Base-by-base conservation (phyloP, 331 rosid genomes). In the Erythrophleum ivorense region DNA sequence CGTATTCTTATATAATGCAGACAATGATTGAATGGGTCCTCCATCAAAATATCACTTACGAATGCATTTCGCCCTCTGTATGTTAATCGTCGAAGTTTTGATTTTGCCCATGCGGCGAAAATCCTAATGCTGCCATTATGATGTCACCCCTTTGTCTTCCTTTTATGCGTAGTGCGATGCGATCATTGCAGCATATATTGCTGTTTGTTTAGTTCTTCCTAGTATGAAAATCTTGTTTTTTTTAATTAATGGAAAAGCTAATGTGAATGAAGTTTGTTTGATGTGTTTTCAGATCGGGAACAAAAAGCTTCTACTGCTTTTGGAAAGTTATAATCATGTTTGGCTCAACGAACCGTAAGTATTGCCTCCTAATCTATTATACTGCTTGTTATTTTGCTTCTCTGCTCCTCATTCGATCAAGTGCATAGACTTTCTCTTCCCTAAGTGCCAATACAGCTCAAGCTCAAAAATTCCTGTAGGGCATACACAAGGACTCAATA, bases 281-380 rank as follows among this genome's bases (percentile, higher is more conserved):
- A 45, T 83, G 43, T 66, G 63, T 75, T 24, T 75, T 79, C 57
- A 89, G 89, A 58, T 85, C 59, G 82, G 76, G 81, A 69, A 78
- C 83, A 66, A 45, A 83, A 49, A 72, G 64, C 38, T 52, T 18
- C 34, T 76, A 24, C 54, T 73, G 79, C 60, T 33, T 84, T 83
- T 60, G 78, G 38, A 70, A 62, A 79, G 79, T 66, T 75, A 69
- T 33, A 46, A 76, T 57, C 80, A 93, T 95, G 97, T 93, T 92
- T 68, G 93, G 97, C 78, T 89, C 97, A 63, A 70, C 93, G 65
- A 93, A 83, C 90, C 94, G 99, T 95, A 78, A 93, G 98, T 84
- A 38, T 78, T 73, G 21, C 50, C 19, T 65, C 31, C 45, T 40
- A 9, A 40, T 40, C 43, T 65, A 36, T 40, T 75, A 33, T 67